Conservation (phyloP, 768 basidiomycete species). For the Terana coerulea region DNA sequence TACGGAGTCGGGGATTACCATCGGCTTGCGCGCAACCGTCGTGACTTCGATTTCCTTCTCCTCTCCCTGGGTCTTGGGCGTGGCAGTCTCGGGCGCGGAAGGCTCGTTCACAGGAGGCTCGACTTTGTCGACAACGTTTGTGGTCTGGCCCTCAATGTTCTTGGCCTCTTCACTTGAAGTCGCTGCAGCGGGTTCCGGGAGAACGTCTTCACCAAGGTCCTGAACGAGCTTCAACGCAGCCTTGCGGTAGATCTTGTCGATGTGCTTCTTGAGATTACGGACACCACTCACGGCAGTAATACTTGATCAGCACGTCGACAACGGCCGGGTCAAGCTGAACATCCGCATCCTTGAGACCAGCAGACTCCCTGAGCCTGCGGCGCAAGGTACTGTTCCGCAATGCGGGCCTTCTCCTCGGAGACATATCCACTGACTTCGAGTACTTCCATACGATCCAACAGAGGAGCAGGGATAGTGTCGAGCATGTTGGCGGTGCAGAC, state of each 20-base stretch:
- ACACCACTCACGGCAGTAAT: slow-evolving; percentile 98
- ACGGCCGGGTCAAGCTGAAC: slow-evolving; percentile 73
- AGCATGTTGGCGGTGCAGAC: slow-evolving; percentile 97
- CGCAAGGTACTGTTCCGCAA: slow-evolving; percentile 82
- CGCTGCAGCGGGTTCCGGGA: slow-evolving; percentile 60
- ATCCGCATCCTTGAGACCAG: slow-evolving; percentile 82
- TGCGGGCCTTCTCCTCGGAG: slow-evolving; percentile 86
- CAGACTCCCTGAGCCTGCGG: slow-evolving; percentile 92
- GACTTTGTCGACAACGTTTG: slow-evolving; percentile 47
- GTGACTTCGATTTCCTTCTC: slow-evolving; percentile 56
- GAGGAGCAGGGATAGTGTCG: slow-evolving; percentile 89
- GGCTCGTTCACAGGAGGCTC: slow-evolving; percentile 42
- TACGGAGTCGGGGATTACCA: slow-evolving; percentile 75
- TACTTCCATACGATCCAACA: slow-evolving; percentile 95
- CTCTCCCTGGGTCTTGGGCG: slow-evolving; percentile 21
- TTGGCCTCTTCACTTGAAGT: slow-evolving; percentile 11
- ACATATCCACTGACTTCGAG: slow-evolving; percentile 94
- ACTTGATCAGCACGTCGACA: slow-evolving; percentile 88
- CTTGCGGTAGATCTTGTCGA: slow-evolving; percentile 99
- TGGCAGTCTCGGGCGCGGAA: slow-evolving; percentile 23
- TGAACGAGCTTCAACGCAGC: slow-evolving; percentile 89
- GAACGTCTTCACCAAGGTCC: slow-evolving; percentile 81
- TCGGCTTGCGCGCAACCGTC: slow-evolving; percentile 73
- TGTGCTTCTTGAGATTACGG: slow-evolving; percentile 94
- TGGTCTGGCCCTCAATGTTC: slow-evolving; percentile 1